Conservation (phyloP, 225 moss, liverwort and hornwort species). For the Marchantia polymorpha region DNA sequence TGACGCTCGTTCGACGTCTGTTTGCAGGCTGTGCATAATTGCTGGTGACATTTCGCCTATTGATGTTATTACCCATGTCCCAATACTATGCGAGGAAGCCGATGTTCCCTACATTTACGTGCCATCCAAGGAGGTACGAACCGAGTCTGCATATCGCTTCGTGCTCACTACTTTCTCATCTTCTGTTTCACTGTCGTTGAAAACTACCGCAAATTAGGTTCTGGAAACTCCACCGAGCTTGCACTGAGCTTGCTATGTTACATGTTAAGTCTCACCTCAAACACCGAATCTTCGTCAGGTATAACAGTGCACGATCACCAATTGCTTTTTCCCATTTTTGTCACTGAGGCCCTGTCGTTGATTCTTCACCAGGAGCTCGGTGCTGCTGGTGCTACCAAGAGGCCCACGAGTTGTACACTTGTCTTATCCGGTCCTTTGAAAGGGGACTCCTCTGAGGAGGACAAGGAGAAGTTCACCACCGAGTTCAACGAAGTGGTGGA, state of each 20-base stretch:
- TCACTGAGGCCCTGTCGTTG: background rate
- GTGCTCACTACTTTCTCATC: background rate
- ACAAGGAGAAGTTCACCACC: slow-evolving; percentile 62
- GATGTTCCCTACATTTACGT: slow-evolving; percentile 94
- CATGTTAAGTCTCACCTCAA: too few relatives aligned
- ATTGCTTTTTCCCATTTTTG: background rate
- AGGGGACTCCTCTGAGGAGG: slow-evolving; percentile 70
- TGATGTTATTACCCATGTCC: slow-evolving; percentile 97
- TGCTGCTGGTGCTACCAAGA: slow-evolving; percentile 88
- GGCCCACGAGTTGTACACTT: slow-evolving; percentile 91
- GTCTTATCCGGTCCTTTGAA: slow-evolving; percentile 62
- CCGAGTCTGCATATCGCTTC: background rate
- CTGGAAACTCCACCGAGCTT: background rate
- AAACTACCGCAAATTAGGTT: background rate
- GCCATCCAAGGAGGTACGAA: slow-evolving; percentile 87
- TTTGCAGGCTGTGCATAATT: slow-evolving; percentile 80
- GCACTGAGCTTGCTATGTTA: background rate
- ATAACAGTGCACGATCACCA: too few relatives aligned
- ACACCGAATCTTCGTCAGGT: too few relatives aligned
- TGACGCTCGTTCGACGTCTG: background rate
- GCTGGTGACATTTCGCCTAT: slow-evolving; percentile 99
- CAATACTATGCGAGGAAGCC: slow-evolving; percentile 97
- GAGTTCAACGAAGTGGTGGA: slow-evolving; percentile 79
- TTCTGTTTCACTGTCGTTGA: background rate
- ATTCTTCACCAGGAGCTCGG: slow-evolving; percentile 65